Evolutionary conservation across 164 flowering plant genomes (phyloP).

Genomic region (Protea cynaroides): DNA sequence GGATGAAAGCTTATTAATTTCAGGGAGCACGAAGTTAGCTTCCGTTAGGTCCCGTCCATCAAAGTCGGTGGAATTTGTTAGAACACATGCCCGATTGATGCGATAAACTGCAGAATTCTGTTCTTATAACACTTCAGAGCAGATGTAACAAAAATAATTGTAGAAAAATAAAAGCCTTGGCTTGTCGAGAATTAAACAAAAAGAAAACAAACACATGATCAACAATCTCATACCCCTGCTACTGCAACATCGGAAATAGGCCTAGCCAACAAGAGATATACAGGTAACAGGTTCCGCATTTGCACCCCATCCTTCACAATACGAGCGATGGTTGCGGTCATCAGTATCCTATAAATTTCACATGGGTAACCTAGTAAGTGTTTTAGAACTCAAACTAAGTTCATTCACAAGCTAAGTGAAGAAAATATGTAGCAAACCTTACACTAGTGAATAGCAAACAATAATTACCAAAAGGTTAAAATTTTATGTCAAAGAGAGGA

Average conservation of each 20-base stretch:
- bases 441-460: neutral
- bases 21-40: constrained; percentile 69
- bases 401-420: neutral
- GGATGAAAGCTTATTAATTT: constrained; percentile 47
- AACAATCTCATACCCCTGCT: constrained; percentile 43
- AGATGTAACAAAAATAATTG: neutral
- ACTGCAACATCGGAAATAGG: constrained; percentile 33
- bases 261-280: constrained; percentile 59
- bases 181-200: neutral
- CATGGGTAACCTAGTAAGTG: neutral
- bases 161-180: neutral
- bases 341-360: constrained; percentile 50
- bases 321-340: constrained; percentile 54
- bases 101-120: constrained; percentile 46
- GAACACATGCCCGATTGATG: constrained; percentile 36
- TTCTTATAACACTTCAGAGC: constrained; percentile 11
- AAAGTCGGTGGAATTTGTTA: constrained; percentile 32
- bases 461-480: neutral
- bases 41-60: constrained; percentile 35
- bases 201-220: neutral
- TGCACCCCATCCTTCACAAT: constrained; percentile 33
- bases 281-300: constrained; percentile 47
- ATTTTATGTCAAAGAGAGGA: neutral
- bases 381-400: neutral
- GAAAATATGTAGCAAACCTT: neutral